Evolutionary conservation across 176 grass and related monocot species (phyloP), one percentile per base, ranked within the genome.

Genomic region (Raddia distichophylla): DNA sequence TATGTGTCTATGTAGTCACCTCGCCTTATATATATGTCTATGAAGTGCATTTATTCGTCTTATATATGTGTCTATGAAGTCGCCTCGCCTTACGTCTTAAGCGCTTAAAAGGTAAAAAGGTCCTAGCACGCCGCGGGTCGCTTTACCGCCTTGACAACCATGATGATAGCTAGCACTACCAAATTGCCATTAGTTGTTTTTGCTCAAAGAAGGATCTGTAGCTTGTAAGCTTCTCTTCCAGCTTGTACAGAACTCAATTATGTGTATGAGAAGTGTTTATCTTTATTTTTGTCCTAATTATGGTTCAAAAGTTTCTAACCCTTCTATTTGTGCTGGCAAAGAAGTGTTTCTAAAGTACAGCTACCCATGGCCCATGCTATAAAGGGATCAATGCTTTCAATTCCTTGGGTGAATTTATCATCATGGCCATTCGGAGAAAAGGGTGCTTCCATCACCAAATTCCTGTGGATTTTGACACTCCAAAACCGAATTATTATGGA

Each of bases 121-220:
- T n/a, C n/a, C n/a, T n/a, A n/a, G n/a, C n/a, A n/a, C n/a, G n/a
- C n/a, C n/a, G n/a, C n/a, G n/a, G n/a, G n/a, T n/a, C n/a, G n/a
- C n/a, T n/a, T n/a, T n/a, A n/a, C n/a, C n/a, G n/a, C n/a, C n/a
- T n/a, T n/a, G n/a, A n/a, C n/a, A n/a, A n/a, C n/a, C n/a, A n/a
- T n/a, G n/a, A 33, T 44, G 52, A n/a, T 86, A 78, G 32, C 12
- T 77, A 58, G 2, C 73, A 16, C 16, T n/a, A 48, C 11, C 73
- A 67, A 56, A 15, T 51, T 7, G 44, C 2, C 13, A 47, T 13
- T 67, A 45, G 35, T 86, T 86, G 33, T 53, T 11, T 15, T 60
- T 78, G 45, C 14, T 54, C 55, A 70, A 53, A 61, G 83, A 71
- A 85, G 33, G 46, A 55, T 46, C 5, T 65, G 14, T 65, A 32